Percentiles rank a stretch among this genome's conserved stretches.
Conservation (phyloP, 148 eudicot species). For the Camellia japonica region DNA sequence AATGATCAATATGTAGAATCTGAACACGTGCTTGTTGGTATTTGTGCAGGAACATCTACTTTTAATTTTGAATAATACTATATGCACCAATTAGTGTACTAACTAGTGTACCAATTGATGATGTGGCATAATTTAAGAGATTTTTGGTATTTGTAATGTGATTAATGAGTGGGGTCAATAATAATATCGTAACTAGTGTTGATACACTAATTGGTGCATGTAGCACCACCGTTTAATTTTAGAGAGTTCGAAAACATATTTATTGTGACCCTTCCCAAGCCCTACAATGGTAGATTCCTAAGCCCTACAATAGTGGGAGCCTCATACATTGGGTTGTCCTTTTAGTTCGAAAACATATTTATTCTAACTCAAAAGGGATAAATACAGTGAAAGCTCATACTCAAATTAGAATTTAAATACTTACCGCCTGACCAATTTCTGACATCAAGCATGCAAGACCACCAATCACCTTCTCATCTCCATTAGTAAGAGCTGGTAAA, state of each 20-base stretch:
- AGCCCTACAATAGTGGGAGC: too few species aligned
- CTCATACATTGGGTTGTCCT: too few species aligned
- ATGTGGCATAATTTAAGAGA: too few species aligned
- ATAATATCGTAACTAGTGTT: too few species aligned
- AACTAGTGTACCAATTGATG: too few species aligned
- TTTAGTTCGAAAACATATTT: background rate
- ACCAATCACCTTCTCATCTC: constrained; percentile 78
- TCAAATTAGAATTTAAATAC: constrained; percentile 23
- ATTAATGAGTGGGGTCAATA: too few species aligned
- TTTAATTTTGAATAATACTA: background rate
- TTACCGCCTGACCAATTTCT: constrained; percentile 99
- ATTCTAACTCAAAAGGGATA: background rate
- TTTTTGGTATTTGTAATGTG: too few species aligned
- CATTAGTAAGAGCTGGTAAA: constrained; percentile 72
- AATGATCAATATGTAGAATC: background rate
- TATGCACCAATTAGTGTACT: too few species aligned
- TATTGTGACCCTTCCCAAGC: background rate
- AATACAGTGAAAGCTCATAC: background rate
- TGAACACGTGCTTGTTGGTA: background rate
- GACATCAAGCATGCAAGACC: constrained; percentile 95
- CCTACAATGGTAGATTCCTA: too few species aligned
- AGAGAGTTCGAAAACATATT: too few species aligned
- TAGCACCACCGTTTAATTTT: too few species aligned
- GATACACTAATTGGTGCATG: too few species aligned
- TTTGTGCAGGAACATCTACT: background rate